phyloP scores from a whole-genome alignment of 2,329 filamentous ascomycete species.

The Madurella mycetomatis region DNA sequence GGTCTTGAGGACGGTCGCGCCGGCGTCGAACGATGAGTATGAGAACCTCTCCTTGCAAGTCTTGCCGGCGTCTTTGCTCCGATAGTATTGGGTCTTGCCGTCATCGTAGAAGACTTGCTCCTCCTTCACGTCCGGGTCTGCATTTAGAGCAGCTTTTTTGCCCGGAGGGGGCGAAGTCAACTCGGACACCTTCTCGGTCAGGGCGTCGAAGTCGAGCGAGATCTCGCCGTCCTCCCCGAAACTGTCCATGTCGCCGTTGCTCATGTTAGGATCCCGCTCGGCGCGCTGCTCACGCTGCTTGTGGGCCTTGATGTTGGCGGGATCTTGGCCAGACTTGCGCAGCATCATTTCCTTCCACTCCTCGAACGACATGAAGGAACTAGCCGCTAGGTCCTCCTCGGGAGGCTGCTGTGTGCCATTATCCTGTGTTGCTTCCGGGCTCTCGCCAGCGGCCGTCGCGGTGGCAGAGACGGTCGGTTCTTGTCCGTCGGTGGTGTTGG shows the following conservation, averaged over 20 bases:
- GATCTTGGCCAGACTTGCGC: constrained; percentile 72
- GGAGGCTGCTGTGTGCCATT: constrained; percentile 35
- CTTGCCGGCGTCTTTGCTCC: constrained; percentile 90
- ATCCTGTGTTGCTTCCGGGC: constrained; percentile 14
- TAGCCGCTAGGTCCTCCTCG: constrained; percentile 59
- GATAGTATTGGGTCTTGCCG: constrained; percentile 50
- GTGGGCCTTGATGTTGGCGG: constrained; percentile 61
- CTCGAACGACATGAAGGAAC: constrained; percentile 90
- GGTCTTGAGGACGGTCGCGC: constrained; percentile 87
- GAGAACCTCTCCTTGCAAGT: constrained; percentile 98
- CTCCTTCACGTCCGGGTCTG: constrained; percentile 30
- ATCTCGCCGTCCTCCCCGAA: constrained; percentile 89
- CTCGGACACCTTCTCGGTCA: constrained; percentile 44
- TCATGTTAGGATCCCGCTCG: constrained; percentile 49
- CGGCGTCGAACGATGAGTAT: constrained; percentile 95
- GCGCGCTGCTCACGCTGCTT: constrained; percentile 47
- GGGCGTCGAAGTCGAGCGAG: constrained; percentile 49
- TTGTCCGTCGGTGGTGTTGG: constrained; percentile 14
- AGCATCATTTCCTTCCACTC: constrained; percentile 97
- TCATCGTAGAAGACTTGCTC: constrained; percentile 45
- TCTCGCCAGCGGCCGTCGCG: constrained; percentile 17
- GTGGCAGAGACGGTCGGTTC: constrained; percentile 11
- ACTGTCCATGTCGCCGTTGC: constrained; percentile 68
- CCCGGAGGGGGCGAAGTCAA: constrained; percentile 34
- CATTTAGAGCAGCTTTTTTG: constrained; percentile 22